Evolutionary conservation across 148 eudicot genomes (phyloP), one percentile per base, ranked within the genome.

Genomic region (Fallopia convolvulus): DNA sequence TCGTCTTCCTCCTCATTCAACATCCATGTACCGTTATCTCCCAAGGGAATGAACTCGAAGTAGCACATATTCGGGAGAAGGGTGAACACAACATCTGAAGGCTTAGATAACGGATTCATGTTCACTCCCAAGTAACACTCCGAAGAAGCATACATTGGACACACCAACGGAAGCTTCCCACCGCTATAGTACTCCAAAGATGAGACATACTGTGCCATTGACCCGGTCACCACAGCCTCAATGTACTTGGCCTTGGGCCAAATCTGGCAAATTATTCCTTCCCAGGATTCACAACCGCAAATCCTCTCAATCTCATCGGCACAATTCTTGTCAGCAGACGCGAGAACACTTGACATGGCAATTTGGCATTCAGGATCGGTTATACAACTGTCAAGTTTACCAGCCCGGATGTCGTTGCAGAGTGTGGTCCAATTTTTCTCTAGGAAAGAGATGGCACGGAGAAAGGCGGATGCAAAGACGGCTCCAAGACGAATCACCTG

Each of bases 231-330:
- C 40, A 91, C 87, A 0, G 90, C 97, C 80, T 91, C 93, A 30
- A 93, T 82, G 83, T 83, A 93, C 91, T 88, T 91, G 1, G 97
- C 89, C 68, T 77, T 89, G 33, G 98, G 98, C 98, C 98, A 93
- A 1, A 93, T 78, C 11, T 75, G 78, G 70, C 88, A 82, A 10
- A 93, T 11, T 55, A 93, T 93, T n/a, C 98, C 94, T 75, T 84
- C 84, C 97, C 97, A 91, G 11, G 90, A 83, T 2, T 20, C 46
- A 50, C 60, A 39, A 26, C 87, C 55, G 76, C 93, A 93, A 26
- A 87, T 84, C 23, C 50, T 68, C 80, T 86, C 86, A 8, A 93
- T 89, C 75, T 86, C 87, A 13, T 82, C 80, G 7, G 98, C 98
- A 10, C 82, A 48, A 14, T 2, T 14, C 0, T 90, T 89, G 78